These are phyloP conservation scores for Sphaceloma murrayae DNA, from an alignment of 2,329 filamentous ascomycete species.

Conservation along the genomic window DNA sequence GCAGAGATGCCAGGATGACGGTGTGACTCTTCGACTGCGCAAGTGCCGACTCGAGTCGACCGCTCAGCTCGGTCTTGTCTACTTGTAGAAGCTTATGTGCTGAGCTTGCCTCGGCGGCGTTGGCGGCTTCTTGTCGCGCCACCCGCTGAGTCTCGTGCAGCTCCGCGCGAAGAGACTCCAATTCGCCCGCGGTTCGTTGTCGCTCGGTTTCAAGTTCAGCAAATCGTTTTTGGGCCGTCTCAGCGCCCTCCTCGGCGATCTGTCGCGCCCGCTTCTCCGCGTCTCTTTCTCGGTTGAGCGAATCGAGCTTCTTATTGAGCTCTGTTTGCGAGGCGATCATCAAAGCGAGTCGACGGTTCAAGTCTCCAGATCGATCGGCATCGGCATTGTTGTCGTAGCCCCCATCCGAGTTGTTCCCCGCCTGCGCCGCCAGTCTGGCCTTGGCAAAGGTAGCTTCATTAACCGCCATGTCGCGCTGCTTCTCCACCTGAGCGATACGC, in stretches of 20 bases:
- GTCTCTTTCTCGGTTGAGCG: conserved; percentile 59
- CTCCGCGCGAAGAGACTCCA: conserved; percentile 77
- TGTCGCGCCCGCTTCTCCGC: conserved; percentile 72
- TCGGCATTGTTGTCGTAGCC: conserved; percentile 51
- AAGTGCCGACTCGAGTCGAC: conserved; percentile 57
- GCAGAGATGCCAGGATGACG: conserved; percentile 62
- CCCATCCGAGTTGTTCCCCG: conserved; percentile 42
- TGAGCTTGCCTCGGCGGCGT: conserved; percentile 65
- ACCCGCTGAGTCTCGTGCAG: conserved; percentile 70
- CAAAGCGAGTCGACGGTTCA: conserved; percentile 72
- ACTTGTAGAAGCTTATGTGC: conserved; percentile 65
- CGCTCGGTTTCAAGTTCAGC: conserved; percentile 74
- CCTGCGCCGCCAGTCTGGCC: conserved; percentile 78
- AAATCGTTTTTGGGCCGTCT: conserved; percentile 73
- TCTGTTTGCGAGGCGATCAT: conserved; percentile 71
- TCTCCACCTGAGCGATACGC: conserved; percentile 87
- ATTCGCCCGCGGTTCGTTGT: conserved; percentile 72
- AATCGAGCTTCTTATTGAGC: conserved; percentile 66
- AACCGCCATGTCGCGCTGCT: conserved; percentile 87
- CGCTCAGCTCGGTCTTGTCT: conserved; percentile 72
- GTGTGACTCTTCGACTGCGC: conserved; percentile 60
- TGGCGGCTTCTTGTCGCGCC: conserved; percentile 70
- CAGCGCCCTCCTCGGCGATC: conserved; percentile 78
- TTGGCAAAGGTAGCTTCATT: conserved; percentile 92
- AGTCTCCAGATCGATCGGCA: conserved; percentile 60